Evolutionary conservation across 164 flowering plant species (phyloP).

Genomic region (Vitis amurensis): DNA sequence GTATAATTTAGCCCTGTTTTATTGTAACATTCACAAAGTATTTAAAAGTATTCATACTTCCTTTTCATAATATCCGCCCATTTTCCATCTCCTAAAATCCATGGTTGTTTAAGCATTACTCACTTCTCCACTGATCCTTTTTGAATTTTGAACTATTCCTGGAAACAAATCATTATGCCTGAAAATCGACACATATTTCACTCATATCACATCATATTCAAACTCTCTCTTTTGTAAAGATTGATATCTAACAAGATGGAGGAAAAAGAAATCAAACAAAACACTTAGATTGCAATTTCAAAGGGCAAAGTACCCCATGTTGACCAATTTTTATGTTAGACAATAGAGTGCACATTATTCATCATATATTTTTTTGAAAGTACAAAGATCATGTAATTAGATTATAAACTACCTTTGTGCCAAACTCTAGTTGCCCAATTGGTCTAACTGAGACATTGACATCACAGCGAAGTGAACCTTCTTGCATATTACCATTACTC

Average conservation of each 20-base stretch:
- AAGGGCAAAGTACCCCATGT: too few relatives aligned
- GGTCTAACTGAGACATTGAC: slow-evolving; percentile 92
- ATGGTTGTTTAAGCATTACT: background rate
- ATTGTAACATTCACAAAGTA: too few relatives aligned
- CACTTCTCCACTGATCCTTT: background rate
- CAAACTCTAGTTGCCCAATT: slow-evolving; percentile 71
- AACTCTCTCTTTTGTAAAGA: background rate
- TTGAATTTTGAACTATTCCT: background rate
- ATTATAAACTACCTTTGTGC: slow-evolving; percentile 69
- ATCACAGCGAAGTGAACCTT: slow-evolving; percentile 96
- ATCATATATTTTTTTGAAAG: too few relatives aligned
- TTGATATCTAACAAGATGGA: background rate
- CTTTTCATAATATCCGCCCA: background rate
- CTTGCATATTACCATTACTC: slow-evolving; percentile 96
- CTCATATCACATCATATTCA: slow-evolving; percentile 1
- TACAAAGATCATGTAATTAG: background rate
- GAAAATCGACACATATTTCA: background rate
- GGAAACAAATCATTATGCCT: background rate
- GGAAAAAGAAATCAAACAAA: background rate
- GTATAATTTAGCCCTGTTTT: too few relatives aligned
- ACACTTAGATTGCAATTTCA: background rate
- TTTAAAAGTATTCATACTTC: background rate
- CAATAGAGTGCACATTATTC: too few relatives aligned
- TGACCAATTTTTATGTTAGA: too few relatives aligned
- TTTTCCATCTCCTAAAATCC: background rate